A percentile compares a stretch with the other conserved stretches of the same genome.
These are phyloP conservation scores for Pseudoscleropodium purum DNA, from an alignment of 225 moss, liverwort and hornwort genomes.

Conservation along the genomic window DNA sequence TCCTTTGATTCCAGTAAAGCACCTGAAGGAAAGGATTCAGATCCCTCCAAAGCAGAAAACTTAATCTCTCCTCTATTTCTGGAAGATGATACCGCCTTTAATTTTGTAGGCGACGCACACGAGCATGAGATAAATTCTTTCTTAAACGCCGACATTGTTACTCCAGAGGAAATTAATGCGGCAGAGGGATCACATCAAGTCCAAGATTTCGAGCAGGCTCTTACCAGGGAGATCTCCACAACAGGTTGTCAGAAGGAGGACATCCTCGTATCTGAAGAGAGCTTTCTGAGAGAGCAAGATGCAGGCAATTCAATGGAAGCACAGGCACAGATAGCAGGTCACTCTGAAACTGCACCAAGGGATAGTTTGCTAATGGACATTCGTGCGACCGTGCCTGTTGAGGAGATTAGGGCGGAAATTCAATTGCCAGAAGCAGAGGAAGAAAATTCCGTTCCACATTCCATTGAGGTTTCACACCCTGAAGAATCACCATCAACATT, in stretches of 20 bases:
- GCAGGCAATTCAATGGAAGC: background rate
- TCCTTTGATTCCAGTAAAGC: background rate
- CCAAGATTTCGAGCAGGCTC: background rate
- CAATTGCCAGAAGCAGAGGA: background rate
- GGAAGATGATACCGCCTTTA: conserved; percentile 1
- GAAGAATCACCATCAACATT: background rate
- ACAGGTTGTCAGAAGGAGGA: background rate
- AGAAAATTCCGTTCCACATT: background rate
- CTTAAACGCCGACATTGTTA: background rate
- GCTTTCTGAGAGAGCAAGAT: background rate
- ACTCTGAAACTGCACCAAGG: background rate
- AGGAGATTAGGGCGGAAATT: background rate
- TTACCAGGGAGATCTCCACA: background rate
- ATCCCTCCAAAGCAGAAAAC: background rate
- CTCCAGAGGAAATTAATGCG: background rate
- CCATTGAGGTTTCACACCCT: background rate
- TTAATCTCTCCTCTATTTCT: background rate
- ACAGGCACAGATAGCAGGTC: background rate
- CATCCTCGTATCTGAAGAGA: background rate
- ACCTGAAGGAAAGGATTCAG: background rate
- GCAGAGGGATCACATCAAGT: background rate
- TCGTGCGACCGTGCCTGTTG: background rate
- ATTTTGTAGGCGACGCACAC: conserved; percentile 10
- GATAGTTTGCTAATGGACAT: background rate
- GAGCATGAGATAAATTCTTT: conserved; percentile 4